Conservation (phyloP, 805 yeast species). For the Priceomyces medius region DNA sequence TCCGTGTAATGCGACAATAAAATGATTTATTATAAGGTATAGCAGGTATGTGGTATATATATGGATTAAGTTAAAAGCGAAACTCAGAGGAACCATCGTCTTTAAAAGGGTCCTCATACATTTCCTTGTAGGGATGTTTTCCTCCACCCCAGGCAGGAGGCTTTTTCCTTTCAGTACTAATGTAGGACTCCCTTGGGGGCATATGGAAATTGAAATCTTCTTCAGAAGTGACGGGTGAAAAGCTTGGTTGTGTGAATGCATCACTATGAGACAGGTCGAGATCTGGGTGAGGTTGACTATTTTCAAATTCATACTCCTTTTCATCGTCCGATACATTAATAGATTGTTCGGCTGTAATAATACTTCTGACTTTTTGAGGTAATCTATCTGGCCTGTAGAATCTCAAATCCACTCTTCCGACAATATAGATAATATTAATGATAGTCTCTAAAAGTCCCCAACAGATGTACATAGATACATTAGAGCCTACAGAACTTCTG, state of each 20-base stretch:
- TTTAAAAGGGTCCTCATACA: conserved; percentile 3
- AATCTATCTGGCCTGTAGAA: conserved; percentile 74
- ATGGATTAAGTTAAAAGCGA: conserved; percentile 2
- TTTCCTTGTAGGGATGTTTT: conserved; percentile 1
- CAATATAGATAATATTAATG: conserved; percentile 54
- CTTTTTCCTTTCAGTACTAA: background rate
- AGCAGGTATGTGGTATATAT: background rate
- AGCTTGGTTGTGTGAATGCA: conserved; percentile 1
- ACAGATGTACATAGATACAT: conserved; percentile 61
- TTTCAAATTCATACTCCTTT: conserved; percentile 1
- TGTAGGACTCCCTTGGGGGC: conserved; percentile 4
- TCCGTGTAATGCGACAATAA: too few relatives aligned
- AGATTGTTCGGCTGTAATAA: conserved; percentile 44
- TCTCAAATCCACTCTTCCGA: conserved; percentile 70
- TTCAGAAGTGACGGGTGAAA: conserved; percentile 3
- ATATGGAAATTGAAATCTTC: conserved; percentile 3
- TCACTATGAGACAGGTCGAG: background rate
- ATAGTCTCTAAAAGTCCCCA: conserved; percentile 69
- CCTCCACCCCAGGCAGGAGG: background rate
- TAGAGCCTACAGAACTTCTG: conserved; percentile 30
- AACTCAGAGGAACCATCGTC: conserved; percentile 4
- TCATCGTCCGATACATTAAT: conserved; percentile 27
- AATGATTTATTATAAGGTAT: background rate
- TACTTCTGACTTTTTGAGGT: conserved; percentile 37
- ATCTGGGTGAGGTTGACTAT: background rate